phyloP scores from a whole-genome alignment of 2,329 filamentous ascomycete genomes.

The Hymenoscyphus infarciens region DNA sequence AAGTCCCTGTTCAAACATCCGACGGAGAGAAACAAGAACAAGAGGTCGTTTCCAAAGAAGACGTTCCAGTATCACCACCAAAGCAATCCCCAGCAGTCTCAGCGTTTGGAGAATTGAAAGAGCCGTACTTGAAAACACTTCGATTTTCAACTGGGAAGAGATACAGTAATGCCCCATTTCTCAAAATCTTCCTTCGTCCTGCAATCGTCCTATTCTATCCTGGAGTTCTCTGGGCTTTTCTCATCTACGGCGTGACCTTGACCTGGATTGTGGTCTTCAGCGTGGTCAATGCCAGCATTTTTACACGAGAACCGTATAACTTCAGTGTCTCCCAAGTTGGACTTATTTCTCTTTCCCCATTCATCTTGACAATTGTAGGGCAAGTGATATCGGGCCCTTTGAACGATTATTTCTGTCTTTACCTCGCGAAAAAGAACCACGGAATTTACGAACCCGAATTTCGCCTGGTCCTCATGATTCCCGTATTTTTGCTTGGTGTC shows the following conservation, averaged over 20 bases:
- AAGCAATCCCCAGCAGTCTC: conserved; percentile 3
- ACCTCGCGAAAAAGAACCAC: conserved; percentile 22
- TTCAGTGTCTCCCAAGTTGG: conserved; percentile 48
- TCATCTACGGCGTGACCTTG: conserved; percentile 42
- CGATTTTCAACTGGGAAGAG: conserved; percentile 32
- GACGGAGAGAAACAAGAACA: conserved; percentile 15
- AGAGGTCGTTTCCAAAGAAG: conserved; percentile 9
- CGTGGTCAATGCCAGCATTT: conserved; percentile 44
- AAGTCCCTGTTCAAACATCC: conserved; percentile 25
- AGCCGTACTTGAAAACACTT: conserved; percentile 32
- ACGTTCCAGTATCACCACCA: conserved; percentile 11
- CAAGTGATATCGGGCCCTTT: conserved; percentile 44
- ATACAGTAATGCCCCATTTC: conserved; percentile 34
- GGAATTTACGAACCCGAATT: conserved; percentile 47
- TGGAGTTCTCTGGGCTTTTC: conserved; percentile 38
- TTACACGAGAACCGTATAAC: conserved; percentile 36
- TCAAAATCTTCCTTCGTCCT: conserved; percentile 37
- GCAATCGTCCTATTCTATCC: conserved; percentile 39
- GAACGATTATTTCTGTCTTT: conserved; percentile 35
- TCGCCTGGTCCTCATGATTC: conserved; percentile 41
- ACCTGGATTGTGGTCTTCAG: conserved; percentile 44
- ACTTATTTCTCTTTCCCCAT: conserved; percentile 48
- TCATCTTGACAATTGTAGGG: conserved; percentile 45
- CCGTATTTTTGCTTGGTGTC: conserved; percentile 18
- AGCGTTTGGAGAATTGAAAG: conserved; percentile 25